Evolutionary conservation across 2,329 filamentous ascomycete genomes (phyloP).

Genomic region (Sclerotinia subarctica): DNA sequence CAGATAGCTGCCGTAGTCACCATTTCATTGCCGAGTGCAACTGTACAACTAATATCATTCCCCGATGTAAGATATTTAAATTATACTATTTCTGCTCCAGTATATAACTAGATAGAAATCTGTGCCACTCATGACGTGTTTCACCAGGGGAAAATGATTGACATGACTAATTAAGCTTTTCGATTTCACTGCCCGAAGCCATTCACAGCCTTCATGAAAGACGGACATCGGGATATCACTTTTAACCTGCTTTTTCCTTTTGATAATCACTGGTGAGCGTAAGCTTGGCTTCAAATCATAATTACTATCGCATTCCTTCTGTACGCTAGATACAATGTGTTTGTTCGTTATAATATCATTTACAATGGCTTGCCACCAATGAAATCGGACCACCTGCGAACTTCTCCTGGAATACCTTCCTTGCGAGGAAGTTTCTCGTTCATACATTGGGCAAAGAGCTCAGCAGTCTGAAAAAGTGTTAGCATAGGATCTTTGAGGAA

Average conservation of each 20-base stretch:
- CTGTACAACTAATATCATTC: no score
- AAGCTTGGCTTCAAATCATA: neutral
- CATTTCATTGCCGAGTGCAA: no score
- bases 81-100: no score
- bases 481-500: neutral
- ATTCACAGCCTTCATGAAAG: neutral
- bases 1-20: no score
- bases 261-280: neutral
- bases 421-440: conserved; percentile 87
- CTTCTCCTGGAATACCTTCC: conserved; percentile 86
- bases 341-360: conserved; percentile 4
- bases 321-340: neutral
- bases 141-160: no score
- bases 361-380: conserved; percentile 81
- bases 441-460: conserved; percentile 96
- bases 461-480: conserved; percentile 67
- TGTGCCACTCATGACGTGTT: no score
- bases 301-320: conserved; percentile 2
- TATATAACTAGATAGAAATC: no score
- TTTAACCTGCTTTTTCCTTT: neutral
- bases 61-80: no score
- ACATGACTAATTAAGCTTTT: no score
- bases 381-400: conserved; percentile 93
- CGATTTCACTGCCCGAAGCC: neutral
- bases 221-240: neutral